Evolutionary conservation across 106 monocot genomes (phyloP), one percentile per base, ranked within the genome.

Genomic region (Xerophyta viscosa): DNA sequence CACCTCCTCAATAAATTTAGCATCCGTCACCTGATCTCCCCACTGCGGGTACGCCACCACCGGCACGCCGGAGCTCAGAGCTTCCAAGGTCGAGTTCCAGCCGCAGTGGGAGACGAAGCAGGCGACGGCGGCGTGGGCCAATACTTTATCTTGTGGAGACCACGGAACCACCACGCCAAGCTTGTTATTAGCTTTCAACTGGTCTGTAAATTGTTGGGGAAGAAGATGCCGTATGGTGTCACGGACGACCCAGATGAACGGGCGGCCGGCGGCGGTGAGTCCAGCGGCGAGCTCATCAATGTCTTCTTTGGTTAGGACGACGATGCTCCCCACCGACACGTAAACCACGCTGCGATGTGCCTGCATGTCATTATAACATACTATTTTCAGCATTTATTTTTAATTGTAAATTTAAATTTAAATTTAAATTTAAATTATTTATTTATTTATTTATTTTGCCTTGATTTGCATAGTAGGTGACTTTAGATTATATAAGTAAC

Each of bases 221-320:
- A 90, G 65, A 0, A 68, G 19, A 6, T 22, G 29, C 21, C 44
- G 37, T n/a, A 14, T 6, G n/a, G 77, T 62, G 12, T 63, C 31
- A 36, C 73, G 46, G 27, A 84, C 77, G 27, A 90, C 84, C 90
- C 91, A 92, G 6, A 92, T 44, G 46, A 92, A 92, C 14, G 75
- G 72, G 26, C 49, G 50, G 23, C 63, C 75, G 67, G 66, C 54
- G 19, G 43, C 29, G 23, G 12, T 12, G 0, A 92, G 53, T 10
- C 79, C 91, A 28, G 20, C 19, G 2, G 82, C 86, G 53, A 92
- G 58, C 70, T 86, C 86, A 6, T 19, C 66, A 50, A 79, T 67
- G 54, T 86, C 86, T 37, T 62, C 79, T 21, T 17, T 21, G 24
- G 24, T 29, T 12, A 86, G 51, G 20, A 60, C 37, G 6, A 82